Percentiles rank a stretch among this genome's conserved stretches.
Conservation (phyloP, 2,329 filamentous ascomycete genomes). For the Endothia cerciana region DNA sequence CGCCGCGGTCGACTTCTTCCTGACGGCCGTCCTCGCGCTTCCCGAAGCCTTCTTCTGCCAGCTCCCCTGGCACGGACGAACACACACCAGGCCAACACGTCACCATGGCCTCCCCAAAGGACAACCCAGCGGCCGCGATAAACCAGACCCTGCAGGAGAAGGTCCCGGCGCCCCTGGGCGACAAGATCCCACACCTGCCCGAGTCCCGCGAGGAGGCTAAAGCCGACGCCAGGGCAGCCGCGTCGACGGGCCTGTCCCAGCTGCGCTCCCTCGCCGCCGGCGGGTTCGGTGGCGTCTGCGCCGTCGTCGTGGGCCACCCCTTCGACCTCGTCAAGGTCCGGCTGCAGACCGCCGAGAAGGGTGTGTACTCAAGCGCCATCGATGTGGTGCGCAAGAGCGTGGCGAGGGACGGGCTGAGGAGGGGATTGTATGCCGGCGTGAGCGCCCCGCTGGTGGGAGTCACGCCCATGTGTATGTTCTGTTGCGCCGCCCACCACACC, state of each 20-base stretch:
- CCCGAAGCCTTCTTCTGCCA: background rate
- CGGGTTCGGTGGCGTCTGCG: slow-evolving; percentile 91
- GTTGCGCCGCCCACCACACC: slow-evolving; percentile 2
- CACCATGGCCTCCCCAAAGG: slow-evolving; percentile 23
- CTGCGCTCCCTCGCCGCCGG: slow-evolving; percentile 85
- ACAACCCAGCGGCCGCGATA: slow-evolving; percentile 31
- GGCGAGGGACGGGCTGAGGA: slow-evolving; percentile 77
- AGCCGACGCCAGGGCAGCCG: slow-evolving; percentile 47
- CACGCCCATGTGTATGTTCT: slow-evolving; percentile 92
- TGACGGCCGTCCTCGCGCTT: background rate
- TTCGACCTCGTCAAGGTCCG: slow-evolving; percentile 98
- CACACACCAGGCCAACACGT: background rate
- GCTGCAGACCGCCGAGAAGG: slow-evolving; percentile 92
- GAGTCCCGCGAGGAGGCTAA: slow-evolving; percentile 50
- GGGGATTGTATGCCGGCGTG: slow-evolving; percentile 95
- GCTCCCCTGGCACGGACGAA: no score
- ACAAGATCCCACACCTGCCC: slow-evolving; percentile 48
- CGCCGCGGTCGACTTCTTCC: background rate
- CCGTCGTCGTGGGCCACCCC: slow-evolving; percentile 91
- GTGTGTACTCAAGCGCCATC: slow-evolving; percentile 86
- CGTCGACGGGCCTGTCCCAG: slow-evolving; percentile 49
- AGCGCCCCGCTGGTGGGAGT: slow-evolving; percentile 93
- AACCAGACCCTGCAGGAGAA: slow-evolving; percentile 40
- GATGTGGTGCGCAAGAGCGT: slow-evolving; percentile 91
- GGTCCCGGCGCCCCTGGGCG: slow-evolving; percentile 41